These are phyloP conservation scores for Thielaviopsis musarum DNA, from an alignment of 2,329 filamentous ascomycete genomes.

Conservation along the genomic window DNA sequence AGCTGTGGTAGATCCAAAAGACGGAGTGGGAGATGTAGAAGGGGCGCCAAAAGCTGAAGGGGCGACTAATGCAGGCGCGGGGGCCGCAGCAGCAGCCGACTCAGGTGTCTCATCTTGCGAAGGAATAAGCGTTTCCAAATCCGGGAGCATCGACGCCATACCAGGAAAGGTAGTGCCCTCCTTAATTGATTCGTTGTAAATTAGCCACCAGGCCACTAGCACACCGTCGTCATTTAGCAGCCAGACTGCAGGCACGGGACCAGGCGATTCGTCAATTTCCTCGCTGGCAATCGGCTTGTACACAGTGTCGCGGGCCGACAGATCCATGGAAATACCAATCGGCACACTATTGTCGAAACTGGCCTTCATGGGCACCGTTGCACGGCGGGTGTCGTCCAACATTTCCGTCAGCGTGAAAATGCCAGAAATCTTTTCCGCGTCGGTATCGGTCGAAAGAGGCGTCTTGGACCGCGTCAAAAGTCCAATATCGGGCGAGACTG, in stretches of 20 bases:
- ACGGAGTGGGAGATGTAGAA: constrained; percentile 13
- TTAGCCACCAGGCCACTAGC: constrained; percentile 74
- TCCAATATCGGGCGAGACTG: constrained; percentile 62
- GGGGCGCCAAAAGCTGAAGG: constrained; percentile 19
- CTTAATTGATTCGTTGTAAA: constrained; percentile 75
- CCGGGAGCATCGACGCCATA: constrained; percentile 33
- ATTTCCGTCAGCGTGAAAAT: constrained; percentile 60
- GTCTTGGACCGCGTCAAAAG: constrained; percentile 58
- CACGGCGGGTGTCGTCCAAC: constrained; percentile 56
- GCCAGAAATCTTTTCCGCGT: constrained; percentile 41
- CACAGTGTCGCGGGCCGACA: constrained; percentile 69
- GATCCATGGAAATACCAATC: constrained; percentile 65
- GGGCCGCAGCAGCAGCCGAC: constrained; percentile 7
- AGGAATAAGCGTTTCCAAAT: constrained; percentile 14
- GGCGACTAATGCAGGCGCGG: constrained; percentile 17
- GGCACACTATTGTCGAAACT: constrained; percentile 53
- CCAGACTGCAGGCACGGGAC: constrained; percentile 69
- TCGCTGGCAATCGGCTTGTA: constrained; percentile 56
- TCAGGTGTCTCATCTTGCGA: constrained; percentile 17
- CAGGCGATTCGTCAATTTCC: constrained; percentile 61
- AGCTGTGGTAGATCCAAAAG: constrained; percentile 14
- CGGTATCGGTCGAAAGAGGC: constrained; percentile 43
- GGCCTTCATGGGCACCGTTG: constrained; percentile 52
- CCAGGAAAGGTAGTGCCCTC: constrained; percentile 57
- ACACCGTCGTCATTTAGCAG: constrained; percentile 79